Percentiles rank a stretch among this genome's conserved stretches.
phyloP scores from a whole-genome alignment of 2,329 filamentous ascomycete species.

The Ophiognomonia clavigignenti-juglandacearum region DNA sequence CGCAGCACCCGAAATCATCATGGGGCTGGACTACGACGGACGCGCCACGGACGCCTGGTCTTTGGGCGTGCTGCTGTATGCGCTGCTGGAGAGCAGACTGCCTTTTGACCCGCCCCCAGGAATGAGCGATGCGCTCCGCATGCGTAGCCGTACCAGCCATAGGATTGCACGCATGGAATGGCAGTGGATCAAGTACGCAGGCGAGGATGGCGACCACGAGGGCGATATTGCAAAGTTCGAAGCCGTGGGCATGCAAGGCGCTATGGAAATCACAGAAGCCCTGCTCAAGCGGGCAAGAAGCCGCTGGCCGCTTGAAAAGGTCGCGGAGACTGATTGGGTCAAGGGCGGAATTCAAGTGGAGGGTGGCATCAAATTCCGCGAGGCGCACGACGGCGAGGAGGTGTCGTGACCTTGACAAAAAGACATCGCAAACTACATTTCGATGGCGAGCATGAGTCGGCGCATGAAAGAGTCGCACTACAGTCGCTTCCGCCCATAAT shows the following conservation, averaged over 20 bases:
- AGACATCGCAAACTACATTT: not conserved
- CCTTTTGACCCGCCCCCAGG: slow-evolving; percentile 89
- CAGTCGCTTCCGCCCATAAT: not conserved
- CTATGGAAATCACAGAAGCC: slow-evolving; percentile 76
- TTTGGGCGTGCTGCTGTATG: slow-evolving; percentile 86
- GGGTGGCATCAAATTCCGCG: slow-evolving; percentile 53
- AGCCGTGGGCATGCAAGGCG: slow-evolving; percentile 64
- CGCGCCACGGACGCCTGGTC: slow-evolving; percentile 93
- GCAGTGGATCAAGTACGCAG: slow-evolving; percentile 85
- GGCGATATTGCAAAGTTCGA: slow-evolving; percentile 55
- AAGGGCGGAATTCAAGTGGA: slow-evolving; percentile 65
- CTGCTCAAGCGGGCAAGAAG: slow-evolving; percentile 77
- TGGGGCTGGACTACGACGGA: slow-evolving; percentile 92
- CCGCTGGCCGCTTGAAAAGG: slow-evolving; percentile 69
- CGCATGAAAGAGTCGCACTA: not conserved
- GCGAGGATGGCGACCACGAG: slow-evolving; percentile 84
- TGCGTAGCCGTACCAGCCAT: slow-evolving; percentile 79
- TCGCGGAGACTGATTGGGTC: slow-evolving; percentile 73
- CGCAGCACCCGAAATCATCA: slow-evolving; percentile 90
- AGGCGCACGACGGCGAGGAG: slow-evolving; percentile 54
- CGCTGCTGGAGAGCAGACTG: slow-evolving; percentile 84
- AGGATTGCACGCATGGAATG: slow-evolving; percentile 95
- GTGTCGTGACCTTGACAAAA: slow-evolving; percentile 30
- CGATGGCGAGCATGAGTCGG: not conserved
- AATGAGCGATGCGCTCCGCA: slow-evolving; percentile 68